phyloP scores from a whole-genome alignment of 2,329 filamentous ascomycete genomes.

The Thielaviopsis populi region DNA sequence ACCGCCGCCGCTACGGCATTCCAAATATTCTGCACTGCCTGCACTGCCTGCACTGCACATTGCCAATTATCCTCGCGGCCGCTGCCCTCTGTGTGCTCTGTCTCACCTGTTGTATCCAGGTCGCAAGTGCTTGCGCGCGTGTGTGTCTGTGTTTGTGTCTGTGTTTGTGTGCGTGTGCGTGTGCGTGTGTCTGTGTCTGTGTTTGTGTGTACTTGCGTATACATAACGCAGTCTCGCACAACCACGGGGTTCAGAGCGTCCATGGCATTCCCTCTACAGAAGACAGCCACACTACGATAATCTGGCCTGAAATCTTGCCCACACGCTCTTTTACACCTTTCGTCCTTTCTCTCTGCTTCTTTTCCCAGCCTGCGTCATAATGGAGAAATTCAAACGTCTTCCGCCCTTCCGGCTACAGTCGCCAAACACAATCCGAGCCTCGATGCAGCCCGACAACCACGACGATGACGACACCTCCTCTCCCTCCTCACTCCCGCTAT shows the following conservation, averaged over 20 bases:
- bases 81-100: not conserved
- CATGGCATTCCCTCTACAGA: not conserved
- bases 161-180: too few species aligned
- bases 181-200: too few species aligned
- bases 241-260: not conserved
- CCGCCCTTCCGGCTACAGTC: constrained; percentile 11
- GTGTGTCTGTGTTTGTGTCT: too few species aligned
- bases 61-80: not conserved
- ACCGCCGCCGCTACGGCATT: not conserved
- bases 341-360: not conserved
- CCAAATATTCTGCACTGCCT: too few species aligned
- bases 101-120: not conserved
- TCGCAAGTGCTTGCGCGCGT: too few species aligned
- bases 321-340: not conserved
- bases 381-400: constrained; percentile 16
- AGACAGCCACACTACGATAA: not conserved
- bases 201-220: not conserved
- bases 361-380: not conserved
- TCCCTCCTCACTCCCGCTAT: constrained; percentile 8
- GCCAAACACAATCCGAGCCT: constrained; percentile 21
- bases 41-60: too few species aligned
- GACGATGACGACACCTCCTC: constrained; percentile 25
- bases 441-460: constrained; percentile 25
- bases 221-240: not conserved
- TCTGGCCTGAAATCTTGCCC: not conserved